phyloP scores from a whole-genome alignment of 2,329 filamentous ascomycete species.

The Didymella keratinophila region DNA sequence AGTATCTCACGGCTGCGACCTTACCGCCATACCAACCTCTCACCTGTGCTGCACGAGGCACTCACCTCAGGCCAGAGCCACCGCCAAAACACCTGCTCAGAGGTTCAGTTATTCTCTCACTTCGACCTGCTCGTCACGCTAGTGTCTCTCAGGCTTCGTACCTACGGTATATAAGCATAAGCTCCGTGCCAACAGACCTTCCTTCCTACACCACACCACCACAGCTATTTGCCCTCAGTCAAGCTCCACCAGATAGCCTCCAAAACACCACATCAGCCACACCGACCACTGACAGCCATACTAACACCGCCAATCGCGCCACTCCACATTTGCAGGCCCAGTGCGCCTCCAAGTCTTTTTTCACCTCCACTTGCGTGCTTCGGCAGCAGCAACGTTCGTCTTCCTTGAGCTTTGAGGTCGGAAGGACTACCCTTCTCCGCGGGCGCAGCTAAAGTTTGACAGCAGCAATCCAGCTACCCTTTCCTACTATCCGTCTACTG shows the following conservation, averaged over 20 bases:
- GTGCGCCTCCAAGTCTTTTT: not conserved
- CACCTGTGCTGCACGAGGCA: not conserved
- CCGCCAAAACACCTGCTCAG: not conserved
- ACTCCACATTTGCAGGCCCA: not conserved
- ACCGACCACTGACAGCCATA: not conserved
- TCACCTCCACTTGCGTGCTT: not conserved
- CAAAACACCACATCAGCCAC: not conserved
- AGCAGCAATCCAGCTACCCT: too few species aligned
- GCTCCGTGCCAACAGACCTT: not conserved
- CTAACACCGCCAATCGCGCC: not conserved
- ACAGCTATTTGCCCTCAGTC: not conserved
- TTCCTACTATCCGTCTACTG: too few species aligned
- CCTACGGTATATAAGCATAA: constrained; percentile 6
- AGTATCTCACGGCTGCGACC: not conserved
- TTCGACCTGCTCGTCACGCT: not conserved
- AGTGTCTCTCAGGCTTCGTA: not conserved
- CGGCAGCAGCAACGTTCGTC: not conserved
- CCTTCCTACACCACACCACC: constrained; percentile 6
- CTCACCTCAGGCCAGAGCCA: not conserved
- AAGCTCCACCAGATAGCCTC: not conserved
- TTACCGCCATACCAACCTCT: not conserved
- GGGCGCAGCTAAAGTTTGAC: too few species aligned
- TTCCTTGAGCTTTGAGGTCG: not conserved
- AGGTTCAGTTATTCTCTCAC: constrained; percentile 1
- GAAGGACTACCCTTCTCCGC: too few species aligned